Evolutionary conservation across 306 rosid genomes (phyloP), one percentile per base, ranked within the genome.

Genomic region (Vachellia collinsii): DNA sequence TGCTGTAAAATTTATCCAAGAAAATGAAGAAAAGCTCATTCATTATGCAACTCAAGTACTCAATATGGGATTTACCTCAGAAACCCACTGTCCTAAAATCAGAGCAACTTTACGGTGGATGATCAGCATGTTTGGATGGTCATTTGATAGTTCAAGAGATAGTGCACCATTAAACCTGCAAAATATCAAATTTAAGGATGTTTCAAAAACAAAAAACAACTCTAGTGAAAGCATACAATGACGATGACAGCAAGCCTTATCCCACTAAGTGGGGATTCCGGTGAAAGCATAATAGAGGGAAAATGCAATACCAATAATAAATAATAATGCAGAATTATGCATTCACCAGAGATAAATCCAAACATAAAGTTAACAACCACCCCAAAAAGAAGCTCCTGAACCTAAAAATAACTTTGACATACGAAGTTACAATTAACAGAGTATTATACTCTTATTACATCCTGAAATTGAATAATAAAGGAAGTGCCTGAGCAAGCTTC

Each of bases 71-170:
- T 23, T 75, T 92, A 94, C 99, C 97, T 94, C 99, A 81, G 99
- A 94, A 69, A 94, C 99, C 99, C 99, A 94, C 79, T 94, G 99
- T 68, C 99, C 99, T 89, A 94, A 84, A 72, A 94, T 87, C 65
- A 94, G 78, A 58, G 97, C 99, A 83, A 94, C 95, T 90, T 90
- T 94, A 72, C 97, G 97, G 78, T 88, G 97, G 83, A 94, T 91
- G 79, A 94, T 88, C 64, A 89, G 90, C 91, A 88, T 74, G 84
- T 89, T 93, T 82, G 97, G 93, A 89, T 94, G 97, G 51, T 93
- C 95, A 87, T 89, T 93, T 80, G 99, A 90, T 77, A 94, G 97
- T 76, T 94, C 99, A 3, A 67, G 89, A 9, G 97, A 93, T 83
- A 94, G 79, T 67, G 99, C 99, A 71, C 97, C 99, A 89, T 90